Evolutionary conservation across 257 asterid genomes (phyloP).

Genomic region (Eucommia ulmoides): DNA sequence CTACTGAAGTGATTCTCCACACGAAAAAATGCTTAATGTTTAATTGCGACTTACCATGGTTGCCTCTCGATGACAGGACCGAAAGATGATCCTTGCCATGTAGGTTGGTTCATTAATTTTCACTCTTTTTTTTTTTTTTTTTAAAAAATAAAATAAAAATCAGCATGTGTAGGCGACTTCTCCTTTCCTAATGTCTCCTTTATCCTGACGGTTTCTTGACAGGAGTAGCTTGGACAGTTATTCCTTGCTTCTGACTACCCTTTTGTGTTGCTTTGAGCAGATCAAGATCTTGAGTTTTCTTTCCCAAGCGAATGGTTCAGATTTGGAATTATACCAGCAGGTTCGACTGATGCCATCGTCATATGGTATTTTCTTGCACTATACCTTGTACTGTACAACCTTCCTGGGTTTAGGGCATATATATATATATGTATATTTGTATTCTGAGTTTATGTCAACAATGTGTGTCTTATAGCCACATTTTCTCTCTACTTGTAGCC

Average conservation of each 20-base stretch:
- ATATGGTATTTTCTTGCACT: constrained; percentile 47
- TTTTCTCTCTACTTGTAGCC: no score
- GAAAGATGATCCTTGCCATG: constrained; percentile 16
- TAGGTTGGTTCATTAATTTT: constrained; percentile 10
- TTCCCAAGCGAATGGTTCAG: constrained; percentile 67
- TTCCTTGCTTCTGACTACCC: constrained; percentile 13
- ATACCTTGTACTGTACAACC: neutral
- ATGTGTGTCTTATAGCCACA: no score
- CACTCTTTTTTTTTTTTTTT: no score
- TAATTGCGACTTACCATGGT: no score
- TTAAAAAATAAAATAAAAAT: no score
- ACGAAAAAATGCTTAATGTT: no score
- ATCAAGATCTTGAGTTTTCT: constrained; percentile 38
- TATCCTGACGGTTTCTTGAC: neutral
- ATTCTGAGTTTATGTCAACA: no score
- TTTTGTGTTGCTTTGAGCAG: constrained; percentile 29
- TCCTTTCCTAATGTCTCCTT: neutral
- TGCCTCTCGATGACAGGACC: constrained; percentile 27
- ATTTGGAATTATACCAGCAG: constrained; percentile 96
- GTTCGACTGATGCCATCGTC: constrained; percentile 94
- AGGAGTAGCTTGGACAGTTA: neutral
- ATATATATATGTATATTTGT: no score
- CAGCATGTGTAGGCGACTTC: no score
- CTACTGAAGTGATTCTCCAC: no score
- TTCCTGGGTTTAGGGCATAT: neutral